Percentiles rank a stretch among this genome's conserved stretches.
Evolutionary conservation across 257 asterid species (phyloP).

Genomic region (Nicotiana tabacum): DNA sequence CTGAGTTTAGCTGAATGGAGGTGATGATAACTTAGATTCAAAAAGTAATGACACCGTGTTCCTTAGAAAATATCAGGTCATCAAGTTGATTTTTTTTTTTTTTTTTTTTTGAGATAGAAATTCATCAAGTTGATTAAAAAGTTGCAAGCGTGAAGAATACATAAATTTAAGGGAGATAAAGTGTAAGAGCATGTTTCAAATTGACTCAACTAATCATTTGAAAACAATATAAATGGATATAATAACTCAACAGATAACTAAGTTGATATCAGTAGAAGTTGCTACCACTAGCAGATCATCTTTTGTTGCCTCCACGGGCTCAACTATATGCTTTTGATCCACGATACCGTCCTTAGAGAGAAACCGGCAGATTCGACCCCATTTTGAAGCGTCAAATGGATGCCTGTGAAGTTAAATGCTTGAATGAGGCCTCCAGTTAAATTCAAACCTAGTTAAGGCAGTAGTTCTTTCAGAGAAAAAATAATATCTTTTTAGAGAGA

Average conservation of each 20-base stretch:
- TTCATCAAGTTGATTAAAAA: not conserved
- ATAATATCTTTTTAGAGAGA: not conserved
- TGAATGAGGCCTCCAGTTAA: constrained; percentile 1
- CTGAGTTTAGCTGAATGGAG: not conserved
- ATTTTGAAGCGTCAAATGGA: constrained; percentile 95
- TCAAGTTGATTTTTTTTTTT: not conserved
- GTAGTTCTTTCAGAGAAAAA: not conserved
- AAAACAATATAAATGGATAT: not conserved
- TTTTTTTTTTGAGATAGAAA: too few relatives aligned
- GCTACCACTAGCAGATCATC: constrained; percentile 94
- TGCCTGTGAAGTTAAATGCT: constrained; percentile 48
- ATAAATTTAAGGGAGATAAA: not conserved
- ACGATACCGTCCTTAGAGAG: constrained; percentile 58
- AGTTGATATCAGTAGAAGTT: not conserved
- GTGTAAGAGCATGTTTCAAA: not conserved
- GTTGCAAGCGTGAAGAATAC: not conserved
- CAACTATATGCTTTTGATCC: constrained; percentile 55
- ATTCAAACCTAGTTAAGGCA: not conserved
- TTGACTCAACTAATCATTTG: not conserved
- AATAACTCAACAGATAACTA: not conserved
- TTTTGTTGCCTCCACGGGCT: constrained; percentile 78
- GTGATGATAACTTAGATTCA: not conserved
- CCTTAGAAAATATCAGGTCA: not conserved
- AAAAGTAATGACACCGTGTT: not conserved
- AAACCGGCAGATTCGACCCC: constrained; percentile 90